phyloP scores from a whole-genome alignment of 1,284 basidiomycete genomes.

The Peniophora sp. region DNA sequence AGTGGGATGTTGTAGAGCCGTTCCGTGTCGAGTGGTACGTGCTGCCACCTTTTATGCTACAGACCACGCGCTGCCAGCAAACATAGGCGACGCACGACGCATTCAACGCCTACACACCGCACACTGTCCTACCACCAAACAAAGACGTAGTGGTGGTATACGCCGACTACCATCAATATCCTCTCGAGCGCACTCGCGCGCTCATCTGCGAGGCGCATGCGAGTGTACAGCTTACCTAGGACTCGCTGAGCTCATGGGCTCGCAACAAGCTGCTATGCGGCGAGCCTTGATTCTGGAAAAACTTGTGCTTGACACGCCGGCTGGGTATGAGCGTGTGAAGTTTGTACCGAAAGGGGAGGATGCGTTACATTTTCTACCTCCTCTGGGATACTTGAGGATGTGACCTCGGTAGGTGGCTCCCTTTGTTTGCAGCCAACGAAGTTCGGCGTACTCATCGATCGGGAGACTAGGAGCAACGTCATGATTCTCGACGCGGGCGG shows the following conservation, averaged over 20 bases:
- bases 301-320: constrained; percentile 15
- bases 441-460: neutral
- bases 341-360: constrained; percentile 39
- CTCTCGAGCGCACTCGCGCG: constrained; percentile 31
- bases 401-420: constrained; percentile 14
- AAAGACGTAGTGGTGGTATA: constrained; percentile 40
- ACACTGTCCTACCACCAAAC: constrained; percentile 29
- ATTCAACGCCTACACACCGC: constrained; percentile 13
- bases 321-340: constrained; percentile 23
- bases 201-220: constrained; percentile 4
- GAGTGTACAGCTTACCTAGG: constrained; percentile 1
- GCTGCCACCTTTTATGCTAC: neutral
- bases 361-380: constrained; percentile 32
- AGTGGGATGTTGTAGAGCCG: neutral
- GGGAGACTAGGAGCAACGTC: constrained; percentile 5
- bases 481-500: constrained; percentile 11
- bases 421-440: neutral
- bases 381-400: constrained; percentile 21
- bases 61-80: neutral
- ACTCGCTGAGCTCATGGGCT: constrained; percentile 20
- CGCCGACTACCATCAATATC: constrained; percentile 44
- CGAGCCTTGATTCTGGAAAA: constrained; percentile 20
- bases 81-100: constrained; percentile 23
- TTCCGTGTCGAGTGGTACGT: constrained; percentile 46
- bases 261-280: constrained; percentile 25